A percentile compares a stretch with the other conserved stretches of the same genome.
These are phyloP conservation scores for Oryza rufipogon DNA, from an alignment of 176 grass and related monocot genomes.

Conservation along the genomic window DNA sequence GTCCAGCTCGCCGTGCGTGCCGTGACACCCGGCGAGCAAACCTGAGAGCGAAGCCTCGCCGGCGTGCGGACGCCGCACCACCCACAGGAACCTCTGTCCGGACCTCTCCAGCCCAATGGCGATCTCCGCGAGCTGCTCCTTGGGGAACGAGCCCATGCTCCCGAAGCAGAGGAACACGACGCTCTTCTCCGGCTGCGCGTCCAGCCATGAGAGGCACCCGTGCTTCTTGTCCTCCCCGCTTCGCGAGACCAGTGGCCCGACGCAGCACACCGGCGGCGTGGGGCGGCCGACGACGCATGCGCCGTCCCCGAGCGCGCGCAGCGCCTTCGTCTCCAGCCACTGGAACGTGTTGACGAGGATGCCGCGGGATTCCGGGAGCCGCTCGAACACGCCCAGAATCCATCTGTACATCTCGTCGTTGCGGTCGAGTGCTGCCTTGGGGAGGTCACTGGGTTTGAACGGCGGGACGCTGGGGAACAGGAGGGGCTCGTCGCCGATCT, in stretches of 20 bases:
- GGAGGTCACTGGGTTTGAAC: too few relatives aligned
- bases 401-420: too few relatives aligned
- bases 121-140: too few relatives aligned
- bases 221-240: not conserved
- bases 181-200: conserved; percentile 39
- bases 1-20: too few relatives aligned
- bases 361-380: not conserved
- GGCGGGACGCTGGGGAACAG: conserved; percentile 30
- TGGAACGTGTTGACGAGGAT: conserved; percentile 56
- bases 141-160: conserved; percentile 1
- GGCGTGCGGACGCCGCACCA: too few relatives aligned
- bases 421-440: too few relatives aligned
- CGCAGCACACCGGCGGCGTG: conserved; percentile 18
- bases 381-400: too few relatives aligned
- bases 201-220: conserved; percentile 52
- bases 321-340: conserved; percentile 24
- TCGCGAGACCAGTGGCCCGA: conserved; percentile 46
- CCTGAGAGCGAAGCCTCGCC: too few relatives aligned
- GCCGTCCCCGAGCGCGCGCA: conserved; percentile 21
- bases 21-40: too few relatives aligned
- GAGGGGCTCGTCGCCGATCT: conserved; percentile 36
- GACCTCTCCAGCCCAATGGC: too few relatives aligned
- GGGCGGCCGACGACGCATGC: not conserved
- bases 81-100: too few relatives aligned
- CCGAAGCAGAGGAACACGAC: conserved; percentile 57